phyloP scores from a whole-genome alignment of 495 filamentous ascomycete genomes.

The Penicillium bovifimosum region DNA sequence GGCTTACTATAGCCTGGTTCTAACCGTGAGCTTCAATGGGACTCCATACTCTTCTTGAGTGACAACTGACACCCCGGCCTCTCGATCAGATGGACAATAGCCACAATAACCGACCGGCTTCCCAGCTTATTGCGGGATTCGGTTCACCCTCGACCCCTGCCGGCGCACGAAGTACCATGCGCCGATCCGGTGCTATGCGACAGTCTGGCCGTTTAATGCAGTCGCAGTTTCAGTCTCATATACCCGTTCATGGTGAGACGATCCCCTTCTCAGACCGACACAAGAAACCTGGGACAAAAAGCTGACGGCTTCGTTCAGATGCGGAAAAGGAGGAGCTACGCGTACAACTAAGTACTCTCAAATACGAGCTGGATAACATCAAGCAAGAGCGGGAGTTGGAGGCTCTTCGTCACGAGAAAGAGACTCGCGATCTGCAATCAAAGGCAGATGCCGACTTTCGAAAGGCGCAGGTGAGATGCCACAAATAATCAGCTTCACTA shows the following conservation, averaged over 20 bases:
- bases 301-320: conserved; percentile 25
- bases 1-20: neutral
- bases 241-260: conserved; percentile 17
- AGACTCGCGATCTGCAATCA: conserved; percentile 66
- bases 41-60: neutral
- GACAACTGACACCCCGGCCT: neutral
- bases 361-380: conserved; percentile 65
- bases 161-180: conserved; percentile 21
- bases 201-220: conserved; percentile 28
- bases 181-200: conserved; percentile 25
- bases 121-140: conserved; percentile 29
- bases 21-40: neutral
- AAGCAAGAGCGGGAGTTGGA: conserved; percentile 83
- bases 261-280: neutral
- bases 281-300: neutral
- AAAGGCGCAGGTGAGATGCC: conserved; percentile 60
- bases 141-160: conserved; percentile 31
- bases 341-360: conserved; percentile 60
- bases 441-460: conserved; percentile 80
- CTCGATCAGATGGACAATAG: conserved; percentile 27
- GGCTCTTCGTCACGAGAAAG: conserved; percentile 71
- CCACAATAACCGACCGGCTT: conserved; percentile 27
- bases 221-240: conserved; percentile 22
- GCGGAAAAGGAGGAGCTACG: conserved; percentile 61
- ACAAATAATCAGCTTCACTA: too few species aligned